phyloP scores from a whole-genome alignment of 306 rosid species.

The Rubus parviflorus region DNA sequence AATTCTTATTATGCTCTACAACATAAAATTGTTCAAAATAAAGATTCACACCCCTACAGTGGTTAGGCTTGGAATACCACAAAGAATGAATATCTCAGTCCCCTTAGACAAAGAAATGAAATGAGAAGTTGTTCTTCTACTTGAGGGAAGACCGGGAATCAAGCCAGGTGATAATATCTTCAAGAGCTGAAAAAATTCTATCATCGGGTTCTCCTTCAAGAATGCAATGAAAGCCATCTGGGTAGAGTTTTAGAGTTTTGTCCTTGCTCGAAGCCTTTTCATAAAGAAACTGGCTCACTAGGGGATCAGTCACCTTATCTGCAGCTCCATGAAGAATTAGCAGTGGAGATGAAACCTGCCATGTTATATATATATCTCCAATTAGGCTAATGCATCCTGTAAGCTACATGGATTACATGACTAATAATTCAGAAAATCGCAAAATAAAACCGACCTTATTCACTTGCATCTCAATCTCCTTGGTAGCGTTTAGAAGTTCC shows the following conservation, averaged over 20 bases:
- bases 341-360: constrained; percentile 74
- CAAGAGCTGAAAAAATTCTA: constrained; percentile 53
- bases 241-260: constrained; percentile 66
- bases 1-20: too few relatives aligned
- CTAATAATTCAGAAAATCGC: not conserved
- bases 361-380: not conserved
- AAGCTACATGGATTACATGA: not conserved
- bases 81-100: too few relatives aligned
- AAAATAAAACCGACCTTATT: constrained; percentile 49
- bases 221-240: constrained; percentile 70
- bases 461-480: constrained; percentile 61
- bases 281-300: constrained; percentile 70
- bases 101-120: too few relatives aligned
- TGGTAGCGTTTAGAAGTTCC: constrained; percentile 62
- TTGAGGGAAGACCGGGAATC: constrained; percentile 42
- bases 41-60: too few relatives aligned
- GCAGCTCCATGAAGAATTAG: constrained; percentile 84
- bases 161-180: constrained; percentile 79
- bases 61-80: too few relatives aligned
- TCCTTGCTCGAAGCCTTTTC: constrained; percentile 73
- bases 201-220: constrained; percentile 92
- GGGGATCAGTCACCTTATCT: constrained; percentile 84
- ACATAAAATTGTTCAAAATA: too few relatives aligned
- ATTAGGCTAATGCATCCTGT: not conserved
- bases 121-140: not conserved